phyloP scores from a whole-genome alignment of 305 asterid species.

The Stenogyne calaminthoides region DNA sequence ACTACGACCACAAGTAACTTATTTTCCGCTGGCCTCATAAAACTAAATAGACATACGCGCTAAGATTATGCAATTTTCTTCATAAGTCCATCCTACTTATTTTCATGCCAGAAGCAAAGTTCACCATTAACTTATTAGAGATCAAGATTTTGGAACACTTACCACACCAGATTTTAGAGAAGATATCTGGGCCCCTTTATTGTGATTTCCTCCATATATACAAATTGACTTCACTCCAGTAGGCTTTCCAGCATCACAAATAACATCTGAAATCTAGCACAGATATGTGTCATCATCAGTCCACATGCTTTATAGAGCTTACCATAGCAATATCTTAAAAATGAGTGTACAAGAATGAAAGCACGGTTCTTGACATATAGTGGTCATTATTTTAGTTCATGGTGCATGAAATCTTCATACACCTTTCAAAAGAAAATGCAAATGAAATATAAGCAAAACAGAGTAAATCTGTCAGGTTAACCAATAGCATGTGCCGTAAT shows the following conservation, averaged over 20 bases:
- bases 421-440: neutral
- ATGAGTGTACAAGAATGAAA: neutral
- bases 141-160: slow-evolving; percentile 37
- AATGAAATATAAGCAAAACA: too few relatives aligned
- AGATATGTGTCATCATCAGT: slow-evolving; percentile 29
- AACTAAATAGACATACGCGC: neutral
- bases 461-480: too few relatives aligned
- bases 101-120: slow-evolving; percentile 1
- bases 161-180: slow-evolving; percentile 93
- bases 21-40: neutral
- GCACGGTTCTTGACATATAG: neutral
- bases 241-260: slow-evolving; percentile 91
- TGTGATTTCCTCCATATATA: slow-evolving; percentile 80
- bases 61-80: neutral
- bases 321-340: slow-evolving; percentile 1
- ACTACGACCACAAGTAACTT: neutral
- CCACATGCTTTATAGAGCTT: slow-evolving; percentile 5
- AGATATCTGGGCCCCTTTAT: slow-evolving; percentile 90
- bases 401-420: neutral
- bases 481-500: neutral
- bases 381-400: neutral
- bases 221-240: slow-evolving; percentile 77
- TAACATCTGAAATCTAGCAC: slow-evolving; percentile 81
- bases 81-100: neutral
- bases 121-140: neutral